Base-by-base conservation (phyloP, 129 eudicot genomes). In the Saussurea involucrata region DNA sequence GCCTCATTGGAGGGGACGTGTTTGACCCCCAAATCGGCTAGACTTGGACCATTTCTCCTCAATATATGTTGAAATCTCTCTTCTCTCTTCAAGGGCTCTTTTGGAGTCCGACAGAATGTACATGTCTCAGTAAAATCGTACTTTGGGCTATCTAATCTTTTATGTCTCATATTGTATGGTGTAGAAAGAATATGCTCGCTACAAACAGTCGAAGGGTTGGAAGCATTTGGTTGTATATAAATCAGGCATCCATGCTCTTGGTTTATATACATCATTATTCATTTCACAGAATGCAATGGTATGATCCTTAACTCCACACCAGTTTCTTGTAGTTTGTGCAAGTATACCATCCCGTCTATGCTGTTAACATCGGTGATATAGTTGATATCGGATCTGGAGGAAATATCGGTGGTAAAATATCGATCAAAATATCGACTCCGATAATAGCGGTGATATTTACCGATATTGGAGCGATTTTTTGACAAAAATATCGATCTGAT, bases 231-330 rank as follows among this genome's bases (percentile, higher is more conserved):
- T 91, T 11, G 95, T 92, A 17, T 92, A 92, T 85, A 92, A 89
- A 83, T 92, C 95, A 18, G 91, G 90, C 68, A 92, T 92, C 65
- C 95, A 92, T 87, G 95, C 92, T 67, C 93, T 92, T 81, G 97
- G 97, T 71, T 88, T 92, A 40, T 92, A 92, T 82, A 92, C 97
- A 57, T 88, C 97, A 76, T 68, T 75, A 72, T 87, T 91, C 89
- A 86, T 91, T 78, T 84, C 87, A 57, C 87, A 87, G 34, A 88
- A 90, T 46, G 92, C 88, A 57, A 87, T 91, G 97, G 94, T 91
- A 66, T 63, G 86, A 76, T 80, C 55, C 69, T 32, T 18, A 57
- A 44, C 31, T 27, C 6, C 5, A 53, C 61, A 53, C 61, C 61
- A 37, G 6, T 29, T 33, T 2, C 53, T 11, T 74, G 17, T 15